These are phyloP conservation scores for Physcomitrellopsis africana DNA, from an alignment of 225 moss, liverwort and hornwort genomes.

Conservation along the genomic window DNA sequence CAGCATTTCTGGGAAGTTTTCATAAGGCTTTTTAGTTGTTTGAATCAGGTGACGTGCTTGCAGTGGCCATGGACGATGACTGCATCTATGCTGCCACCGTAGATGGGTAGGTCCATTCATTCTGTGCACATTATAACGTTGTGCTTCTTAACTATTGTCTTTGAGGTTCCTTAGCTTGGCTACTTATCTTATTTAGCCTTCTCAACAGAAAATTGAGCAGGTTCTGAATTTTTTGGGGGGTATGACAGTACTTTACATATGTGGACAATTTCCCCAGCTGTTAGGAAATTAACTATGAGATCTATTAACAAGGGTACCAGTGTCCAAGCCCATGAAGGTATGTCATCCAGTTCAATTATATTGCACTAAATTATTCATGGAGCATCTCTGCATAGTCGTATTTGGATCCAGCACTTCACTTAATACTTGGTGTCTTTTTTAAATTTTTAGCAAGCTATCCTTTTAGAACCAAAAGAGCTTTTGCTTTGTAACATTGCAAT, in stretches of 20 bases:
- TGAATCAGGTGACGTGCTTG: conserved; percentile 58
- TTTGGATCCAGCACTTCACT: not conserved
- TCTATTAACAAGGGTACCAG: conserved; percentile 3
- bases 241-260: conserved; percentile 40
- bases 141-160: not conserved
- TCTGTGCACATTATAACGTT: not conserved
- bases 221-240: not conserved
- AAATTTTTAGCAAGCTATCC: not conserved
- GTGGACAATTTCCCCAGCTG: conserved; percentile 39
- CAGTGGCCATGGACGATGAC: conserved; percentile 39
- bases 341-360: conserved; percentile 6
- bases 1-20: not conserved
- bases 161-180: conserved; percentile 1
- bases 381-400: not conserved
- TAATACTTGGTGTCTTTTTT: not conserved
- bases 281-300: conserved; percentile 10
- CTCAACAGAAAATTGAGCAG: conserved; percentile 1
- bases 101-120: conserved; percentile 43
- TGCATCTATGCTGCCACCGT: conserved; percentile 49
- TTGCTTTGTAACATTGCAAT: conserved; percentile 4
- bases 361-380: not conserved
- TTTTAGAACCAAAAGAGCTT: not conserved
- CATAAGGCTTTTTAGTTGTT: conserved; percentile 9
- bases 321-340: conserved; percentile 51
- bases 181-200: not conserved